Base-by-base conservation (phyloP, 495 filamentous ascomycete species). In the Penicillium ochrochloron region DNA sequence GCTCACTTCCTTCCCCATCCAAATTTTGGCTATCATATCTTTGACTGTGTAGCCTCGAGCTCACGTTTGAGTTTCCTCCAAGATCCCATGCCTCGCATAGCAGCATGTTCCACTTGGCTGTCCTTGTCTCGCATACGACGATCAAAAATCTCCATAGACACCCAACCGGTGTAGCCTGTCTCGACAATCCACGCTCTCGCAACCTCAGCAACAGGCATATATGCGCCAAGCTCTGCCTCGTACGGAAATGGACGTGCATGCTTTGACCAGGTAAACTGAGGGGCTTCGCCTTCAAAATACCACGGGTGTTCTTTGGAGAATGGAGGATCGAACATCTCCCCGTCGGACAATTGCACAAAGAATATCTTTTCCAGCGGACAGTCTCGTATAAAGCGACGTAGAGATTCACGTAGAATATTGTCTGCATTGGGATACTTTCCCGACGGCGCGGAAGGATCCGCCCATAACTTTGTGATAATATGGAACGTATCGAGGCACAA, bases 291-390 rank as follows among this genome's bases (percentile, higher is more conserved):
- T 0, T 82, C 73, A 25, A 85, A 61, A 72, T 89, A 87, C 76
- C 86, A 92, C 10, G 82, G 76, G 72, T 94, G 90, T 5, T 75
- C 80, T 9, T 75, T 72, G 1, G 84, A 76, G n/a, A 92, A 80
- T 0, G 89, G 90, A 31, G 78, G 71, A 2, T 72, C 63, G 4
- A 91, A 82, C 37, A 81, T 78, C 70, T 90, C 89, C 5, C 84
- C 91, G 68, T 94, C 90, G 2, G 89, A 90, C 9, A 93, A 77
- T 74, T 93, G 90, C 8, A 93, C 80, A 61, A 87, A 92, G 71
- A 91, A 91, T 0, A 94, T 78, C 76, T 91, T 93, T 17, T 79
- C 73, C 8, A 86, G 67, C 29, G 89, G 84, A 35, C 90, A 80
- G 2, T 74, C 71, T 0, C 69, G 57, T 0, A 86, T 70, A 54